Evolutionary conservation across 495 filamentous ascomycete species (phyloP).

Genomic region (Talaromyces trachyspermus): DNA sequence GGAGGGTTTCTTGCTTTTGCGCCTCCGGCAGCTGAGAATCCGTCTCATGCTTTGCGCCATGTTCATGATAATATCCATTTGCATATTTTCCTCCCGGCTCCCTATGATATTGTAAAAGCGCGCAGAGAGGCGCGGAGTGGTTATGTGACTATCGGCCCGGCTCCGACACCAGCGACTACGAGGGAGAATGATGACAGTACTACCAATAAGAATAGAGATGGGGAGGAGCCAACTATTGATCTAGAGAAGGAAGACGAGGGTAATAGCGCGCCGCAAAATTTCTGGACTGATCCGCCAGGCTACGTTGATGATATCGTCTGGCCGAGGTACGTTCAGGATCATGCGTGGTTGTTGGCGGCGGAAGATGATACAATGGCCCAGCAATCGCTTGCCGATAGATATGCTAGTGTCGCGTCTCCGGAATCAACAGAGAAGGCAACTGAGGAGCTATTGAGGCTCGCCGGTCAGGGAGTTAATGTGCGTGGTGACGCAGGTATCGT

Average conservation of each 20-base stretch:
- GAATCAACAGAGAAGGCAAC: conserved; percentile 9
- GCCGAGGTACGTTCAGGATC: conserved; percentile 80
- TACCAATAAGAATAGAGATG: conserved; percentile 10
- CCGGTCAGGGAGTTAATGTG: conserved; percentile 27
- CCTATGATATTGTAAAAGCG: conserved; percentile 49
- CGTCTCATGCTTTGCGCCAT: conserved; percentile 15
- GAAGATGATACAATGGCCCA: conserved; percentile 49
- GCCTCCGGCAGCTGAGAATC: conserved; percentile 15
- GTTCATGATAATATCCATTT: conserved; percentile 59
- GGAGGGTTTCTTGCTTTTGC: conserved; percentile 86
- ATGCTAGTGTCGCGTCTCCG: not conserved
- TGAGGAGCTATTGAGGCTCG: conserved; percentile 21
- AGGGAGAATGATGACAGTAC: not conserved
- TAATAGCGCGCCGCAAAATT: conserved; percentile 57
- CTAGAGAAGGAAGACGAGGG: conserved; percentile 32
- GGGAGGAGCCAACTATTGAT: conserved; percentile 15
- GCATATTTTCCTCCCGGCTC: conserved; percentile 65
- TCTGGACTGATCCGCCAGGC: conserved; percentile 88
- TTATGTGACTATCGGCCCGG: conserved; percentile 71
- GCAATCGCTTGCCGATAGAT: conserved; percentile 6
- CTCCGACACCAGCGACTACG: conserved; percentile 14
- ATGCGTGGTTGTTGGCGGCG: conserved; percentile 64
- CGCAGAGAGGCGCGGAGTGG: conserved; percentile 67
- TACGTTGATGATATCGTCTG: conserved; percentile 95
- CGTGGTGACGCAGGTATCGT: conserved; percentile 30